Percentiles rank a stretch among this genome's conserved stretches.
Evolutionary conservation across 2,329 filamentous ascomycete species (phyloP).

Genomic region (Coniella vitis): DNA sequence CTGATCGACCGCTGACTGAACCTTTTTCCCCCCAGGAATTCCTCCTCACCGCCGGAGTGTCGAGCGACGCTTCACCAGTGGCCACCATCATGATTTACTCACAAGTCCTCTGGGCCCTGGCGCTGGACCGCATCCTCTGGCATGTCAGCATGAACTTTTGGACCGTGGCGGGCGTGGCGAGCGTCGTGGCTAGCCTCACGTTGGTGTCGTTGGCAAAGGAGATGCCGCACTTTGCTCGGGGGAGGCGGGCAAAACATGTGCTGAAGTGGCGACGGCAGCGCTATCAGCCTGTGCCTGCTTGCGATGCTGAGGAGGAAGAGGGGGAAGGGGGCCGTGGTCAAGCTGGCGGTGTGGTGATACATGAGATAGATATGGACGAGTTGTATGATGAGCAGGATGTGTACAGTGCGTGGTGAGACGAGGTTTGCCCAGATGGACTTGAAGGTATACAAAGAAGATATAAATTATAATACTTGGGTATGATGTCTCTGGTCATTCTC

Average conservation of each 20-base stretch:
- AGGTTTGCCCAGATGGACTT: neutral
- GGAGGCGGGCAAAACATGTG: no score
- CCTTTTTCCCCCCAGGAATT: constrained; percentile 49
- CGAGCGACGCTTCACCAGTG: constrained; percentile 59
- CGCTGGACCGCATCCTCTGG: constrained; percentile 26
- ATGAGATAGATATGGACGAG: constrained; percentile 2
- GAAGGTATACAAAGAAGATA: neutral
- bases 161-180: constrained; percentile 1
- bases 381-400: constrained; percentile 1
- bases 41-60: constrained; percentile 69
- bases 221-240: neutral
- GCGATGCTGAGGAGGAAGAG: neutral
- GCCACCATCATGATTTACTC: constrained; percentile 54
- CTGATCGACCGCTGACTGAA: neutral
- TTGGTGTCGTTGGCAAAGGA: constrained; percentile 11
- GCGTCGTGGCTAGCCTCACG: constrained; percentile 4
- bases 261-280: neutral
- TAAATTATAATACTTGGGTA: no score
- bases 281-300: neutral
- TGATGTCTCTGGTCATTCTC: no score
- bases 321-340: no score
- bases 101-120: constrained; percentile 47
- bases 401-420: neutral
- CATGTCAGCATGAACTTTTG: constrained; percentile 5
- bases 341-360: neutral